Percentiles rank a stretch among this genome's conserved stretches.
These are phyloP conservation scores for Claviceps quebecensis DNA, from an alignment of 2,329 filamentous ascomycete genomes.

Conservation along the genomic window DNA sequence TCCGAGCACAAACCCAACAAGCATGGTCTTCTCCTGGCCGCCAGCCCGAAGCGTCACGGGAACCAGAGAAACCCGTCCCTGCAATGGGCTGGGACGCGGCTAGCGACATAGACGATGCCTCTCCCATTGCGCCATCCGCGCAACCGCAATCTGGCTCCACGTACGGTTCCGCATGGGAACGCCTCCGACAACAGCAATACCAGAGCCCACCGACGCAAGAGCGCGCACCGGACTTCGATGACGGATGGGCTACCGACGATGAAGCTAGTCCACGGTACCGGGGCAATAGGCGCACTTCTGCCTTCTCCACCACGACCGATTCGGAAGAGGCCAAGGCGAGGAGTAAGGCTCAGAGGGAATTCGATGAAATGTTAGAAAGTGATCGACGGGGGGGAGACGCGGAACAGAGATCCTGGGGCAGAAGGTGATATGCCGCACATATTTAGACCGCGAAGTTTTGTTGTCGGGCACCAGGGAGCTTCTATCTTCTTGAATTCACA, in stretches of 20 bases:
- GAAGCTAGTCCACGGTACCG: constrained; percentile 12
- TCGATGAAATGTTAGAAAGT: constrained; percentile 33
- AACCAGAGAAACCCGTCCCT: background rate
- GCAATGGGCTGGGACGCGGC: constrained; percentile 12
- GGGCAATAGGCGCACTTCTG: constrained; percentile 15
- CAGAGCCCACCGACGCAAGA: constrained; percentile 13
- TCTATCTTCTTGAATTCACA: too few species aligned
- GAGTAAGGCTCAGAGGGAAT: constrained; percentile 35
- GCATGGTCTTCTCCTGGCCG: constrained; percentile 8
- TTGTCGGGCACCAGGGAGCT: background rate
- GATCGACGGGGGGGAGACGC: constrained; percentile 23
- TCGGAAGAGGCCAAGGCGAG: constrained; percentile 25
- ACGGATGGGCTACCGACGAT: constrained; percentile 11
- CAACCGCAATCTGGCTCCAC: constrained; percentile 10
- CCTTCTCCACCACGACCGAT: constrained; percentile 21
- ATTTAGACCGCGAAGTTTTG: background rate
- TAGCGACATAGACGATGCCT: constrained; percentile 26
- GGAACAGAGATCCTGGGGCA: constrained; percentile 13
- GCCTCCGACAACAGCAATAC: constrained; percentile 27
- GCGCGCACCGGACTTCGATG: constrained; percentile 6
- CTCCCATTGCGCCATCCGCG: constrained; percentile 24
- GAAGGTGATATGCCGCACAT: constrained; percentile 6
- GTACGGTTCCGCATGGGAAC: constrained; percentile 29
- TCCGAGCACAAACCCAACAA: constrained; percentile 4
- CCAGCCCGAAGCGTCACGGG: constrained; percentile 5